Evolutionary conservation across 2,329 filamentous ascomycete species (phyloP).

Genomic region (Plectosphaerella plurivora): DNA sequence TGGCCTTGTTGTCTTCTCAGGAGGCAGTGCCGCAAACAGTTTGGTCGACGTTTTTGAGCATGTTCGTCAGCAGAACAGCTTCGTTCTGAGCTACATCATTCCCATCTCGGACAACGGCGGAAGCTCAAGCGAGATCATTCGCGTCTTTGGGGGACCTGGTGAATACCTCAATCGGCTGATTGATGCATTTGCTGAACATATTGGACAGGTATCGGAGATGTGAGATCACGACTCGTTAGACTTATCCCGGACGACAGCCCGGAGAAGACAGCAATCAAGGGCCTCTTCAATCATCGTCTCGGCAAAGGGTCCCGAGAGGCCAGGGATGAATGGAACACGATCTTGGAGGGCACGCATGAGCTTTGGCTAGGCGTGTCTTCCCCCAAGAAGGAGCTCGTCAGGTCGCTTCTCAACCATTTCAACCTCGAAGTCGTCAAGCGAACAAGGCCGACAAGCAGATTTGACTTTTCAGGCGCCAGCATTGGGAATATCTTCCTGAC

Average conservation of each 20-base stretch:
- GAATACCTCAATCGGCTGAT: conserved; percentile 14
- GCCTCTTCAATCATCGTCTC: conserved; percentile 84
- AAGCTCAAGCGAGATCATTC: conserved; percentile 86
- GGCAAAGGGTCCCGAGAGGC: conserved; percentile 55
- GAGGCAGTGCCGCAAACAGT: conserved; percentile 90
- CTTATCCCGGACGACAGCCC: conserved; percentile 67
- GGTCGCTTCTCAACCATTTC: conserved; percentile 70
- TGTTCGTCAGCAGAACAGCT: conserved; percentile 59
- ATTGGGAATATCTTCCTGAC: conserved; percentile 79
- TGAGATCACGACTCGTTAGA: conserved; percentile 67
- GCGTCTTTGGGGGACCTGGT: conserved; percentile 93
- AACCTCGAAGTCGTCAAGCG: conserved; percentile 77
- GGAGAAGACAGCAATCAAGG: conserved; percentile 71
- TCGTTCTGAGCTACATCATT: conserved; percentile 77
- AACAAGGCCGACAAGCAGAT: conserved; percentile 65
- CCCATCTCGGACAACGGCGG: conserved; percentile 96
- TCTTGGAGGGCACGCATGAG: conserved; percentile 75
- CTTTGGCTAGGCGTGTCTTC: conserved; percentile 71
- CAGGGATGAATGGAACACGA: conserved; percentile 77
- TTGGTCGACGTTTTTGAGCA: conserved; percentile 84
- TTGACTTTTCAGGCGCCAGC: conserved; percentile 72
- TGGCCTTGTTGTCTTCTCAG: conserved; percentile 82
- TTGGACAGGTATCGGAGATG: conserved; percentile 50
- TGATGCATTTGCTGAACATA: background rate
- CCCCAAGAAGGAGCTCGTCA: conserved; percentile 71